These are phyloP conservation scores for Penicillium angulare DNA, from an alignment of 495 filamentous ascomycete genomes.

Conservation along the genomic window DNA sequence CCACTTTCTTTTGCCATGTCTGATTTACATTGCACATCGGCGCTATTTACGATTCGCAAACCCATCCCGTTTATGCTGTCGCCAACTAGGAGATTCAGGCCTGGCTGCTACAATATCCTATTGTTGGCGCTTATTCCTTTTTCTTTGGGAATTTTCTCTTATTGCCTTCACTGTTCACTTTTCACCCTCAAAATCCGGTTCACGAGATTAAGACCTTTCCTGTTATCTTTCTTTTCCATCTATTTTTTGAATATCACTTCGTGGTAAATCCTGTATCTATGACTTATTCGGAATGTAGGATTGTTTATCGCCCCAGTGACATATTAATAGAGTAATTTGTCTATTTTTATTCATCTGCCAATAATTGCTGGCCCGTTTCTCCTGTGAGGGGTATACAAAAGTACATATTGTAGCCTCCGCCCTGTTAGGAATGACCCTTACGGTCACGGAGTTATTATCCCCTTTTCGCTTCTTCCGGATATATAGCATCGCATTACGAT, in stretches of 20 bases:
- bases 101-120: conserved; percentile 6
- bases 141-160: conserved; percentile 1
- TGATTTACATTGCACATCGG: conserved; percentile 15
- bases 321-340: too few species aligned
- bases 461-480: too few species aligned
- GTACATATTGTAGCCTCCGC: too few species aligned
- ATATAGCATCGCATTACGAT: too few species aligned
- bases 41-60: conserved; percentile 11
- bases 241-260: not conserved
- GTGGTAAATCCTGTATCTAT: not conserved
- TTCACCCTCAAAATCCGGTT: not conserved
- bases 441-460: too few species aligned
- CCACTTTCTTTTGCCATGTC: conserved; percentile 4
- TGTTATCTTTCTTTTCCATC: not conserved
- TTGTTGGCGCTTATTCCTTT: not conserved
- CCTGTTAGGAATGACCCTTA: too few species aligned
- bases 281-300: not conserved
- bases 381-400: too few species aligned
- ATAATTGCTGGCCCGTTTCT: too few species aligned
- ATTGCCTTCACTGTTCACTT: not conserved
- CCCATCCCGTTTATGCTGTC: not conserved
- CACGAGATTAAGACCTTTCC: not conserved
- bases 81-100: conserved; percentile 3
- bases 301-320: too few species aligned
- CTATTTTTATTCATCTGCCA: too few species aligned